phyloP scores from a whole-genome alignment of 805 yeast species.

The Cyberlindnera euphorbiiphila region DNA sequence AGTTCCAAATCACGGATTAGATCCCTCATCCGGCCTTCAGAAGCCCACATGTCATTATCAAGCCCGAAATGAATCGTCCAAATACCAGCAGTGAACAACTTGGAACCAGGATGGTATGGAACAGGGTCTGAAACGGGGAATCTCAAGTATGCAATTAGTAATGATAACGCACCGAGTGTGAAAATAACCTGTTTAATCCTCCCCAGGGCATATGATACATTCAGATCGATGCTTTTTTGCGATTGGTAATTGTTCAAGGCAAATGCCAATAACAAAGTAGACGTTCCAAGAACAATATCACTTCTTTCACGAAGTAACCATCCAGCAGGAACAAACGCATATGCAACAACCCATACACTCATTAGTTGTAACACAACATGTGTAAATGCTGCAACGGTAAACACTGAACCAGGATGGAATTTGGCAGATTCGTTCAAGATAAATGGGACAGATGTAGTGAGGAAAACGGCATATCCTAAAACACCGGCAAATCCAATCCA shows the following conservation, averaged over 20 bases:
- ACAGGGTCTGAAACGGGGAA: slow-evolving; percentile 57
- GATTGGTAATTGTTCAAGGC: slow-evolving; percentile 40
- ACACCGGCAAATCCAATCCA: slow-evolving; percentile 83
- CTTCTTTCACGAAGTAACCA: slow-evolving; percentile 83
- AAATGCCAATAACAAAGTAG: slow-evolving; percentile 48
- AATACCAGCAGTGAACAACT: slow-evolving; percentile 86
- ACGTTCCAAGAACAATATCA: slow-evolving; percentile 60
- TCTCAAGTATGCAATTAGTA: slow-evolving; percentile 51
- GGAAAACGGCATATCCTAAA: slow-evolving; percentile 55
- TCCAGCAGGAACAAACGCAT: slow-evolving; percentile 97
- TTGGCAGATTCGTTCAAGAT: slow-evolving; percentile 55
- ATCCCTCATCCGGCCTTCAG: slow-evolving; percentile 84
- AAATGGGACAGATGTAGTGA: slow-evolving; percentile 61
- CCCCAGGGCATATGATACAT: slow-evolving; percentile 7
- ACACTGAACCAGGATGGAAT: slow-evolving; percentile 52
- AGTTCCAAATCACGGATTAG: slow-evolving; percentile 81
- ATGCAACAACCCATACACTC: slow-evolving; percentile 96
- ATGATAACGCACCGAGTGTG: slow-evolving; percentile 41
- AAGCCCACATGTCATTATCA: slow-evolving; percentile 97
- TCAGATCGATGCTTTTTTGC: slow-evolving; percentile 4
- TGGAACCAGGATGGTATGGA: slow-evolving; percentile 65
- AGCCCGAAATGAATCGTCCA: slow-evolving; percentile 98
- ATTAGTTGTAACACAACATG: slow-evolving; percentile 61
- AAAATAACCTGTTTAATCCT: slow-evolving; percentile 28
- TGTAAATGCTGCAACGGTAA: slow-evolving; percentile 45